Percentiles rank a stretch among this genome's conserved stretches.
These are phyloP conservation scores for Platismatia glauca DNA, from an alignment of 495 filamentous ascomycete genomes.

Conservation along the genomic window DNA sequence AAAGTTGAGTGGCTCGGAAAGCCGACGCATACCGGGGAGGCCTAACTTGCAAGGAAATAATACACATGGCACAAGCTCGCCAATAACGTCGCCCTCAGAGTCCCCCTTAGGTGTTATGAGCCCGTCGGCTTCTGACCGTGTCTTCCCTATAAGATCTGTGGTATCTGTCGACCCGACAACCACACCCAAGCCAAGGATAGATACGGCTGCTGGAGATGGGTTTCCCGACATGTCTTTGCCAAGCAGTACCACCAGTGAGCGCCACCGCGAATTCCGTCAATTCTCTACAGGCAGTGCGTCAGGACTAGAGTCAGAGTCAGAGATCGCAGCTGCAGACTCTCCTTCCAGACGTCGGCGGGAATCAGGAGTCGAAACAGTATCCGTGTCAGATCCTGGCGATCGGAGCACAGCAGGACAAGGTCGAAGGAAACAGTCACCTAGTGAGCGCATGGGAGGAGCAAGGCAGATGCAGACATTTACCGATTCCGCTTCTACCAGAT, in stretches of 20 bases:
- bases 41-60: neutral
- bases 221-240: conserved; percentile 23
- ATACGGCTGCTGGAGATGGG: conserved; percentile 12
- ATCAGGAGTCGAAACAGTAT: neutral
- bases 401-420: neutral
- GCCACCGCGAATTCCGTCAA: neutral
- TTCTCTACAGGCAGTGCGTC: conserved; percentile 15
- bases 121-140: conserved; percentile 49
- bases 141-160: conserved; percentile 78
- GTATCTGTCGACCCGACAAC: conserved; percentile 58
- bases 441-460: conserved; percentile 20
- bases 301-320: conserved; percentile 8
- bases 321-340: neutral
- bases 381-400: neutral
- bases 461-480: conserved; percentile 19
- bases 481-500: conserved; percentile 13
- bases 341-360: conserved; percentile 8
- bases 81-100: conserved; percentile 9
- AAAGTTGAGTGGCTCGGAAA: conserved; percentile 1
- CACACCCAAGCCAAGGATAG: conserved; percentile 16
- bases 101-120: conserved; percentile 30
- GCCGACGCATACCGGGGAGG: neutral
- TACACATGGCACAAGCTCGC: neutral
- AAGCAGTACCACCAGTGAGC: conserved; percentile 16
- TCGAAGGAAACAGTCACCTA: conserved; percentile 6